A percentile compares a stretch with the other conserved stretches of the same genome.
These are phyloP conservation scores for Xerocomus nothofagi DNA, from an alignment of 1,284 basidiomycete species.

Conservation along the genomic window DNA sequence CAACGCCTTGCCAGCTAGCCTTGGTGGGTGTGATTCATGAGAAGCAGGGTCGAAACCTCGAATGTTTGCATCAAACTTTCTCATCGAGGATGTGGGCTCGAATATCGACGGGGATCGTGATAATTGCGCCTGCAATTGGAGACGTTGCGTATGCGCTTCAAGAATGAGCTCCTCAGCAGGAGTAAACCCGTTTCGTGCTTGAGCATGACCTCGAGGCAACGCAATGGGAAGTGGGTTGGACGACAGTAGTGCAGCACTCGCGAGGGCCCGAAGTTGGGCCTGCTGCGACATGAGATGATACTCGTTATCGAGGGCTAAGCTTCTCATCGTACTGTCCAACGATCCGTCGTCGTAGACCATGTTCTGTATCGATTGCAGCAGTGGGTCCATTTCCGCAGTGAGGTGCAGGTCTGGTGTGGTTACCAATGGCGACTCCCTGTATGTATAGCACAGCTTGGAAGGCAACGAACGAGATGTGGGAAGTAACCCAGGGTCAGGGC, in stretches of 20 bases:
- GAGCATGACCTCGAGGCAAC: constrained; percentile 31
- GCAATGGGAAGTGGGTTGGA: constrained; percentile 9
- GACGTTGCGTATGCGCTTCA: constrained; percentile 49
- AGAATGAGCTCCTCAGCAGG: constrained; percentile 66
- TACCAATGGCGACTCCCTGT: constrained; percentile 17
- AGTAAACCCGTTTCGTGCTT: constrained; percentile 60
- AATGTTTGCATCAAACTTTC: constrained; percentile 8
- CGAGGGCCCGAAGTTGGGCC: constrained; percentile 25
- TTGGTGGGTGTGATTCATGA: constrained; percentile 1
- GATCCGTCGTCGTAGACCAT: constrained; percentile 19
- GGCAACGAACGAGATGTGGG: constrained; percentile 23
- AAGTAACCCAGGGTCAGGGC: constrained; percentile 5
- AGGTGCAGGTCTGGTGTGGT: constrained; percentile 14
- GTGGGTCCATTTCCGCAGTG: constrained; percentile 18
- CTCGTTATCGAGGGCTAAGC: constrained; percentile 19
- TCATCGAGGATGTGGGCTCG: constrained; percentile 3
- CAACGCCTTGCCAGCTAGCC: constrained; percentile 4
- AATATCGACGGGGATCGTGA: constrained; percentile 8
- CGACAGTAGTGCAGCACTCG: constrained; percentile 21
- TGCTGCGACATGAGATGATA: constrained; percentile 22
- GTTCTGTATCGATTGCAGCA: constrained; percentile 31
- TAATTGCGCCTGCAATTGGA: constrained; percentile 17
- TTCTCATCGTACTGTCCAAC: constrained; percentile 14
- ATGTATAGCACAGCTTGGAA: constrained; percentile 18
- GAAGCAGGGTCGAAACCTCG: constrained; percentile 1